These are phyloP conservation scores for Vachellia pachyceras DNA, from an alignment of 306 rosid species.

Conservation along the genomic window DNA sequence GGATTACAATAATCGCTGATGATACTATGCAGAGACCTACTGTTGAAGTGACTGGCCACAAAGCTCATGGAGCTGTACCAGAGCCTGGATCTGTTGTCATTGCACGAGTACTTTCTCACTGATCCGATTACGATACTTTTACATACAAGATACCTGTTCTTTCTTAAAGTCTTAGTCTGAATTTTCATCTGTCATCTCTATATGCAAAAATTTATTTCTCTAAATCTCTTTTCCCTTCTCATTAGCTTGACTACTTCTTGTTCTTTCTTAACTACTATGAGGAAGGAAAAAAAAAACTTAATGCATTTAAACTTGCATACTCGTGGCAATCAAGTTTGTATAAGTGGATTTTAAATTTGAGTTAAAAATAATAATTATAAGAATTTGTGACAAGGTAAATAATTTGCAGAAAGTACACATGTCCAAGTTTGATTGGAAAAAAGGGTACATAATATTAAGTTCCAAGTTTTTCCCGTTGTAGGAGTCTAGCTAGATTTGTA, in stretches of 20 bases:
- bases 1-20: background rate
- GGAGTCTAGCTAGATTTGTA: background rate
- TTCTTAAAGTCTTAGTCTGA: background rate
- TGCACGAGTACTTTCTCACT: constrained; percentile 61
- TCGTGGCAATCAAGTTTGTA: background rate
- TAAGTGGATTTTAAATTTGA: background rate
- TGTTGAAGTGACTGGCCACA: constrained; percentile 88
- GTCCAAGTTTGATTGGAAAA: too few relatives aligned
- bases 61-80: constrained; percentile 89
- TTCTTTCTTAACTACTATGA: background rate
- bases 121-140: background rate
- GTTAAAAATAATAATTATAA: background rate
- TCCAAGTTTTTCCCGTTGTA: background rate
- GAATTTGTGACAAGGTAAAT: background rate
- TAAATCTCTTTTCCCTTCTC: background rate
- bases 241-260: background rate
- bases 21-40: constrained; percentile 59
- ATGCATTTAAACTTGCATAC: background rate
- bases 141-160: background rate
- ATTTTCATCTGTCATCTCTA: background rate
- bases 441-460: too few relatives aligned
- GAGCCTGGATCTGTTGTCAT: constrained; percentile 79
- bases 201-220: background rate
- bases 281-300: background rate
- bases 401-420: too few relatives aligned